Base-by-base conservation (phyloP, 352 stramenopile genomes). In the Pythium phragmiticola region DNA sequence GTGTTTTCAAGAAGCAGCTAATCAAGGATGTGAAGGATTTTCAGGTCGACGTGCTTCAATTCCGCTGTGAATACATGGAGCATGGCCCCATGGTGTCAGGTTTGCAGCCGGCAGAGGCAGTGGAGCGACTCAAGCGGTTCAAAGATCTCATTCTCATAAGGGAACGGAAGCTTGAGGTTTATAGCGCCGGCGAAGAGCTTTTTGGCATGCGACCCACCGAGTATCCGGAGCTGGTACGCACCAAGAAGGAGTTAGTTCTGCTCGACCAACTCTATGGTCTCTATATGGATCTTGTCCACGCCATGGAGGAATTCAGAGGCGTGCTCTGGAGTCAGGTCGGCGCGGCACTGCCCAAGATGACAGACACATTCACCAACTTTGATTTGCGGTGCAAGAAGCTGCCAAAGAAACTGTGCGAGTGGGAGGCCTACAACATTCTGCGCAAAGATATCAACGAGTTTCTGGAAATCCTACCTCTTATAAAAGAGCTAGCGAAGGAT, bases 361-460 rank as follows among this genome's bases (percentile, higher is more conserved):
- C 84, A 1, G 92, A 98, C 64, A 98, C 95, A 45, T 98, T 99
- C 68, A 96, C 99, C 43, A 84, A 85, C 13, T 99, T 99, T 70
- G 89, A 92, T 19, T 81, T 75, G 11, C 87, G 95, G 23, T 99
- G 95, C 76, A 99, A 99, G 82, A 99, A 99, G 63, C 90, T 99
- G 75, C 97, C 97, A 3, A 84, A 84, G 6, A 97, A 98, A 60
- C 77, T 99, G 50, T 84, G 96, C 46, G 94, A 98, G 58, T 99
- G 97, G 88, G 94, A 99, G 43, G 97, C 97, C 7, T 99, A 98
- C 73, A 96, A 93, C 1, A 89, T 98, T 51, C 69, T 99, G 0
- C 98, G 97, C 66, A 90, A 94, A 58, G 96, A 98, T 80, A 99
- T 99, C 60, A 93, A 99, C 63, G 96, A 99, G 64, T 99, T 99